Evolutionary conservation across 192 early-diverging fungal genomes (phyloP).

Genomic region (Coemansia sp.): DNA sequence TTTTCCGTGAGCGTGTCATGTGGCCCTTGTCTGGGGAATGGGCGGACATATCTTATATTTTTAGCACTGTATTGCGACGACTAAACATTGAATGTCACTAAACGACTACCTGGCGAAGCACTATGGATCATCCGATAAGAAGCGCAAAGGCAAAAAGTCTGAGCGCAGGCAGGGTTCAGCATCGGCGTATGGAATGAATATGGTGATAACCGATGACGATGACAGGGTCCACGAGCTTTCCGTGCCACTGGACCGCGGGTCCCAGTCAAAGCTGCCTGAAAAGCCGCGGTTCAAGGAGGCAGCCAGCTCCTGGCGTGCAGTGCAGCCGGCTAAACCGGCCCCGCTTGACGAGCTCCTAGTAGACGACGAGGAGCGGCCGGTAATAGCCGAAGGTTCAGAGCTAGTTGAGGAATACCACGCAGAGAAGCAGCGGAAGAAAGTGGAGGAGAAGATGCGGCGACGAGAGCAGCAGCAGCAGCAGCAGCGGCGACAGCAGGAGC

Average conservation of each 20-base stretch:
- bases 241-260: not conserved
- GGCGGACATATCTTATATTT: too few relatives aligned
- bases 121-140: constrained; percentile 28
- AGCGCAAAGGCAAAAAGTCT: constrained; percentile 12
- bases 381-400: constrained; percentile 34
- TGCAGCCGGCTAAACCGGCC: not conserved
- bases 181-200: constrained; percentile 5
- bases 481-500: not conserved
- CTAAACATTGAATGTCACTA: constrained; percentile 25
- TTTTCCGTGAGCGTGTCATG: too few relatives aligned
- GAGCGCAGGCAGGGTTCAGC: not conserved
- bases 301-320: constrained; percentile 15
- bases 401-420: constrained; percentile 27
- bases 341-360: not conserved
- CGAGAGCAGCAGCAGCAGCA: not conserved
- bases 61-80: too few relatives aligned
- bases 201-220: constrained; percentile 28
- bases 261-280: not conserved
- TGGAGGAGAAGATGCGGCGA: not conserved
- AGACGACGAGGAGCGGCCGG: constrained; percentile 30
- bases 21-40: too few relatives aligned
- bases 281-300: constrained; percentile 10
- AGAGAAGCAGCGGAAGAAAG: constrained; percentile 6
- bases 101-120: constrained; percentile 45
- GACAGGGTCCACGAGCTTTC: constrained; percentile 1